Evolutionary conservation across 2,329 filamentous ascomycete species (phyloP).

Genomic region (Phialophora tarda): DNA sequence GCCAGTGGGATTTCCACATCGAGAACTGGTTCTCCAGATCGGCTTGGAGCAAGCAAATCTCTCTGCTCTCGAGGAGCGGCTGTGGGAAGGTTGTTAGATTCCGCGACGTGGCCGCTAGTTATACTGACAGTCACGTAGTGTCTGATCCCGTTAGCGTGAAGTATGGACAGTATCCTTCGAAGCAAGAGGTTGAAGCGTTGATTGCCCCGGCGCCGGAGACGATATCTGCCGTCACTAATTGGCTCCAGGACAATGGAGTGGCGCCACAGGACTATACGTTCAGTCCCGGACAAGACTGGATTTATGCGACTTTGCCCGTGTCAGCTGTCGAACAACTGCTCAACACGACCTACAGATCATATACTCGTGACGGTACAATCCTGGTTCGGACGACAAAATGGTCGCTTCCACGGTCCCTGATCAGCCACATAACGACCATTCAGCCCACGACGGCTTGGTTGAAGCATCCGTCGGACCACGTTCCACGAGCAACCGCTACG

Average conservation of each 20-base stretch:
- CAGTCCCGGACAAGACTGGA: not conserved
- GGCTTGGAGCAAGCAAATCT: not conserved
- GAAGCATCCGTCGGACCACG: not conserved
- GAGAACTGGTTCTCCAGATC: not conserved
- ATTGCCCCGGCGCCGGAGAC: not conserved
- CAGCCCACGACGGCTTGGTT: not conserved
- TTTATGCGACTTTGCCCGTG: not conserved
- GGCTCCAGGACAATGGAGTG: not conserved
- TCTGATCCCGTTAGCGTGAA: not conserved
- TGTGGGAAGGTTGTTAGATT: not conserved
- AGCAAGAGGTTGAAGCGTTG: not conserved
- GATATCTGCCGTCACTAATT: not conserved
- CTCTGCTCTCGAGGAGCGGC: not conserved
- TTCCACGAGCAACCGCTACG: not conserved
- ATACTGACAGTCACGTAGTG: not conserved
- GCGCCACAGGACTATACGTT: not conserved
- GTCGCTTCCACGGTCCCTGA: not conserved
- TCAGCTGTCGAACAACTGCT: not conserved
- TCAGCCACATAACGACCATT: not conserved
- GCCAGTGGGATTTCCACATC: not conserved
- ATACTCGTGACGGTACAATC: not conserved
- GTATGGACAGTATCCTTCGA: not conserved
- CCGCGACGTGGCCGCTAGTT: not conserved
- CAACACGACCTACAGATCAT: not conserved
- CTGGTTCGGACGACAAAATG: slow-evolving; percentile 1